Percentiles rank a stretch among this genome's conserved stretches.
These are phyloP conservation scores for Cylindrotheca closterium DNA, from an alignment of 108 stramenopile genomes.

Conservation along the genomic window DNA sequence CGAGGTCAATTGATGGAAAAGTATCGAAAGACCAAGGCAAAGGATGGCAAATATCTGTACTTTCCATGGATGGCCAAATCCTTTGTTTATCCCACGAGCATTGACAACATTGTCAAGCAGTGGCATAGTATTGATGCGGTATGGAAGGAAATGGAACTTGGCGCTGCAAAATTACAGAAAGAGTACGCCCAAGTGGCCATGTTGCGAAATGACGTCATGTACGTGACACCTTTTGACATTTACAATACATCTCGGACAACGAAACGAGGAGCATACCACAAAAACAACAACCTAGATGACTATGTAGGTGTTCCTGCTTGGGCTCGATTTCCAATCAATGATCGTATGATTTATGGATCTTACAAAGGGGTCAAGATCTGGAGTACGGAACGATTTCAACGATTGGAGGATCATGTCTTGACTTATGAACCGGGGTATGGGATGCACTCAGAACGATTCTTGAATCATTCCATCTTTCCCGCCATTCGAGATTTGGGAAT, in stretches of 20 bases:
- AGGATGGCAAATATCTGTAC: slow-evolving; percentile 14
- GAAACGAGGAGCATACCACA: too few species aligned
- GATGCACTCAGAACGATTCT: slow-evolving; percentile 30
- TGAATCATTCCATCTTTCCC: slow-evolving; percentile 26
- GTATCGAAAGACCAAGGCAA: slow-evolving; percentile 14
- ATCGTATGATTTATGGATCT: slow-evolving; percentile 29
- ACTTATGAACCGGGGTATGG: slow-evolving; percentile 11
- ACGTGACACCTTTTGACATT: slow-evolving; percentile 28
- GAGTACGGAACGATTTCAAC: slow-evolving; percentile 29
- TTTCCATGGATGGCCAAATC: slow-evolving; percentile 5
- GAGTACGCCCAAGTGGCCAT: slow-evolving; percentile 32
- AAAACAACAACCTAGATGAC: slow-evolving; percentile 14
- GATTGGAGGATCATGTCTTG: slow-evolving; percentile 18
- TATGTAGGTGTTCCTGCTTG: background rate
- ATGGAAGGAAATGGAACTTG: slow-evolving; percentile 24
- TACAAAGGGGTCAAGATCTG: slow-evolving; percentile 25
- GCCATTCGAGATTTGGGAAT: slow-evolving; percentile 5
- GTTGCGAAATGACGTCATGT: slow-evolving; percentile 35
- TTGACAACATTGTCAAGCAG: slow-evolving; percentile 30
- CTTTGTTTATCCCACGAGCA: background rate
- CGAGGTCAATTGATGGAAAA: slow-evolving; percentile 24
- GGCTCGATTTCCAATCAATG: slow-evolving; percentile 1
- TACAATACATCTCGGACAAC: slow-evolving; percentile 5
- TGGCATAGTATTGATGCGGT: slow-evolving; percentile 25
- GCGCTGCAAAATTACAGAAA: background rate